A percentile compares a stretch with the other conserved stretches of the same genome.
phyloP scores from a whole-genome alignment of 2,329 filamentous ascomycete species.

The Rhynchosporium graminicola region DNA sequence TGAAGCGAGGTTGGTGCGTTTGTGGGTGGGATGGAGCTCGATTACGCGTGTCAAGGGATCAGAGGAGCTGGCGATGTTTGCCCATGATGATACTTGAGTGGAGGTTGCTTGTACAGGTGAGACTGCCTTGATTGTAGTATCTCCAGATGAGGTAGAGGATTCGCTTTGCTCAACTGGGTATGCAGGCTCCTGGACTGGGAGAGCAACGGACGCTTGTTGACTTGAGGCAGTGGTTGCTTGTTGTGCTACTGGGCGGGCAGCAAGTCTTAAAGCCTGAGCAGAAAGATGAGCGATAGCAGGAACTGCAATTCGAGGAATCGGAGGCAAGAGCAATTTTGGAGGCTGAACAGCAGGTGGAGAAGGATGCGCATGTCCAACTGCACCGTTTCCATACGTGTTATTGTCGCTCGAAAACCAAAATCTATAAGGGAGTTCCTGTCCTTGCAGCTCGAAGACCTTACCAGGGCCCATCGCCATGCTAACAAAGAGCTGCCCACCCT shows the following conservation, averaged over 20 bases:
- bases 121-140: not conserved
- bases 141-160: not conserved
- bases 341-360: slow-evolving; percentile 8
- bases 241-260: not conserved
- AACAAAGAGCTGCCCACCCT: slow-evolving; percentile 9
- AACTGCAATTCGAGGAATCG: slow-evolving; percentile 11
- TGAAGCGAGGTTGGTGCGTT: slow-evolving; percentile 1
- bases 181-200: not conserved
- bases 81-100: slow-evolving; percentile 33
- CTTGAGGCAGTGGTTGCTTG: not conserved
- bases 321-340: slow-evolving; percentile 2
- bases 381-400: not conserved
- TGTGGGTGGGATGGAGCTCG: slow-evolving; percentile 25
- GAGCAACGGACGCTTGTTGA: not conserved
- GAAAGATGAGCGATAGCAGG: not conserved
- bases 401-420: not conserved
- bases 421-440: not conserved
- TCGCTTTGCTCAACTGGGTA: not conserved
- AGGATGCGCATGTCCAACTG: slow-evolving; percentile 1
- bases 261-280: not conserved
- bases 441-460: not conserved
- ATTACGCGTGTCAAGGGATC: slow-evolving; percentile 24
- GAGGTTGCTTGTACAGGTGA: not conserved
- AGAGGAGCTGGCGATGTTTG: slow-evolving; percentile 32
- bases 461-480: slow-evolving; percentile 16